Base-by-base conservation (phyloP, 768 basidiomycete genomes). In the Gelatoporia subvermispora region DNA sequence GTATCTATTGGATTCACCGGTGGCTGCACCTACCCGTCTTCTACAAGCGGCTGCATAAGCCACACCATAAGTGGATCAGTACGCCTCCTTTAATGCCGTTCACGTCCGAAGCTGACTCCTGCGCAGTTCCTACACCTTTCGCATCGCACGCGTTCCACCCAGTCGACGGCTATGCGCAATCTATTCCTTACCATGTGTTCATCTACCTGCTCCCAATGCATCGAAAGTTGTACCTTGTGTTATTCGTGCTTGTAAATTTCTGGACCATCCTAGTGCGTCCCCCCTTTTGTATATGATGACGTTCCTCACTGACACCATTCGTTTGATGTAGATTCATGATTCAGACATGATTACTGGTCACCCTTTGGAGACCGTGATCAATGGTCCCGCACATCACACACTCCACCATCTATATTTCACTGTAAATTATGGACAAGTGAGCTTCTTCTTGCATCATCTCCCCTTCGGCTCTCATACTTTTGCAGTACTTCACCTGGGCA, bases 31-130 rank as follows among this genome's bases (percentile, higher is more conserved):
- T 85, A 50, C 95, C 95, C 2, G 47, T 74, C 35, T 57, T 96
- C 49, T 99, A 99, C 76, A 98, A 95, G 65, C 70, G 75, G 48
- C 59, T 99, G 40, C 96, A 99, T 68, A 99, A 99, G 67, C 93
- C 95, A 1, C 96, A 99, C 65, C 96, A 99, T 77, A 94, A 90
- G 68, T 99, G 96, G 96, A 74, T 98, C 54, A 82, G 93, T 95
- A 66, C 48, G 93, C 81, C 25, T 16, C 41, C 3, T 20, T 43
- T 34, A 24, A 23, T 38, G 41, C 45, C 31, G 45, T 9, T n/a
- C 48, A n/a, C 52, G 51, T 35, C 52, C 52, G 16, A 24, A 36
- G 37, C 25, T 8, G 44, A 15, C 40, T 7, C 35, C 17, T 9
- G 5, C 42, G 1, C 60, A 96, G 93, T 99, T 51, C 94, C 96